Percentiles rank a stretch among this genome's conserved stretches.
These are phyloP conservation scores for Emydomyces testavorans DNA, from an alignment of 2,329 filamentous ascomycete species.

Conservation along the genomic window DNA sequence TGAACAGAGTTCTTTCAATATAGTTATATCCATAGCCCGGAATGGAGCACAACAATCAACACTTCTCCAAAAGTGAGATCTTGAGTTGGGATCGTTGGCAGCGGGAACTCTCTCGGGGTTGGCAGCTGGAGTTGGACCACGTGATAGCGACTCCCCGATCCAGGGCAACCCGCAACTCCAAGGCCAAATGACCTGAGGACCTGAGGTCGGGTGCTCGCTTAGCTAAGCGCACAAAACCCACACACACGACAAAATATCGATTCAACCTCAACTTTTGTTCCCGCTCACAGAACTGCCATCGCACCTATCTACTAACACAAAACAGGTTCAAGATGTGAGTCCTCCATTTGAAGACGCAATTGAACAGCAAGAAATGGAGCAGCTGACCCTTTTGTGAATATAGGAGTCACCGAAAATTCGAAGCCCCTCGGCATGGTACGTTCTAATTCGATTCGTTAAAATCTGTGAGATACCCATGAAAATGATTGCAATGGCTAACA, in stretches of 20 bases:
- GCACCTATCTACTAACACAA: conserved; percentile 38
- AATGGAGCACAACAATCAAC: too few relatives aligned
- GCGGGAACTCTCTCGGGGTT: too few relatives aligned
- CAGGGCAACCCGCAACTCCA: too few relatives aligned
- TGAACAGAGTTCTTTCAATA: too few relatives aligned
- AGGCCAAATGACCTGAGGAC: not conserved
- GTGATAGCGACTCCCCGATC: too few relatives aligned
- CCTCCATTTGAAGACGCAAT: not conserved
- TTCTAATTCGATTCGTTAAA: conserved; percentile 47
- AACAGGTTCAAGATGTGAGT: conserved; percentile 41
- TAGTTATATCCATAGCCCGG: too few relatives aligned
- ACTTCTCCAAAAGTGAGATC: too few relatives aligned
- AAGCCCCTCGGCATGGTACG: conserved; percentile 92
- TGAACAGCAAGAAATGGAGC: not conserved
- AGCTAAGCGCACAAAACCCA: conserved; percentile 15
- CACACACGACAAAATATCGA: conserved; percentile 15
- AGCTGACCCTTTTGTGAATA: conserved; percentile 13
- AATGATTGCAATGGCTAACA: conserved; percentile 8
- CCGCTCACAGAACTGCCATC: conserved; percentile 27
- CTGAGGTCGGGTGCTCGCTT: conserved; percentile 6
- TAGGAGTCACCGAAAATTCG: conserved; percentile 54
- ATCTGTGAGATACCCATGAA: conserved; percentile 16
- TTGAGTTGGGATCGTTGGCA: too few relatives aligned
- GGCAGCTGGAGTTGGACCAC: too few relatives aligned
- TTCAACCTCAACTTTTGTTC: conserved; percentile 8